Evolutionary conservation across 2,329 filamentous ascomycete species (phyloP).

Genomic region (Penicillium sclerotigenum): DNA sequence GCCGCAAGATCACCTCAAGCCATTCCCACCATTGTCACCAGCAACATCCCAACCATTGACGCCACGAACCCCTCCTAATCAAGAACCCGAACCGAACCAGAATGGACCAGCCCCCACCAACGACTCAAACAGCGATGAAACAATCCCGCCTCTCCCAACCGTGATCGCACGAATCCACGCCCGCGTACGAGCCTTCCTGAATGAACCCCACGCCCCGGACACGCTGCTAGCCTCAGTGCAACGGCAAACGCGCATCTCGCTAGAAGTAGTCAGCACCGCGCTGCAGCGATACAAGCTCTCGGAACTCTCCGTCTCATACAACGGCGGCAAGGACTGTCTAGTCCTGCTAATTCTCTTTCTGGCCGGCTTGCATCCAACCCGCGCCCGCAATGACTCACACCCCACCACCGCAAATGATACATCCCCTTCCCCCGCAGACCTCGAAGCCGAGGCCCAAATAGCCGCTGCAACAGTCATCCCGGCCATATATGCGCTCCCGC

Average conservation of each 20-base stretch:
- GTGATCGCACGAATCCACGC: conserved; percentile 63
- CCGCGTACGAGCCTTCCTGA: conserved; percentile 63
- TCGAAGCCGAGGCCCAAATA: conserved; percentile 6
- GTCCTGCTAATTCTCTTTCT: conserved; percentile 87
- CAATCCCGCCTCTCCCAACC: conserved; percentile 46
- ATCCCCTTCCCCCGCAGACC: conserved; percentile 38
- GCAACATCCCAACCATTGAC: neutral
- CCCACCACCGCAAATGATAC: neutral
- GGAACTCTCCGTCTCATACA: conserved; percentile 87
- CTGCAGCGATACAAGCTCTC: conserved; percentile 71
- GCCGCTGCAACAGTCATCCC: conserved; percentile 53
- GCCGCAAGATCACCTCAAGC: conserved; percentile 5
- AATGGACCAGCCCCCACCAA: conserved; percentile 7
- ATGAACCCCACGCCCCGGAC: conserved; percentile 55
- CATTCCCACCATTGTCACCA: conserved; percentile 1
- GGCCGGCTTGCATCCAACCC: conserved; percentile 51
- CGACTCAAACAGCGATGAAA: neutral
- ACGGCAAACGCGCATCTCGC: conserved; percentile 67
- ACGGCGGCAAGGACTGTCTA: conserved; percentile 96
- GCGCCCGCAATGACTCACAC: neutral
- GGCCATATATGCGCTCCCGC: conserved; percentile 83
- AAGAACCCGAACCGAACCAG: neutral
- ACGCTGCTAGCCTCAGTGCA: conserved; percentile 63
- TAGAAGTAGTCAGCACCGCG: conserved; percentile 72
- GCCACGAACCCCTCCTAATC: neutral